Percentiles rank a stretch among this genome's conserved stretches.
phyloP scores from a whole-genome alignment of 164 flowering plant species.

The Kingdonia uniflora region DNA sequence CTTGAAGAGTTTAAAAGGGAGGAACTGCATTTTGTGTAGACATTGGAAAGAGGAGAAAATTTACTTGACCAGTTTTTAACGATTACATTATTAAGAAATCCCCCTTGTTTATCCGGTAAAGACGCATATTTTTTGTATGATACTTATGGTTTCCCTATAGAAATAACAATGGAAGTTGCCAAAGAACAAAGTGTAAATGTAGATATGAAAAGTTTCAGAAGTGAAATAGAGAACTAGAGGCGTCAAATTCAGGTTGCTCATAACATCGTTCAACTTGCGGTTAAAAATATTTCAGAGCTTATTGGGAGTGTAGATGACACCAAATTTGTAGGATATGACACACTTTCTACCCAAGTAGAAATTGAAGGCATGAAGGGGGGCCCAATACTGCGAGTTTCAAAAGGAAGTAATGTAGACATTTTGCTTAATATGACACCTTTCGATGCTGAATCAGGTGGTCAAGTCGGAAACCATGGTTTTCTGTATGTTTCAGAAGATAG shows the following conservation, averaged over 20 bases:
- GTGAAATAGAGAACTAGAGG: too few relatives aligned
- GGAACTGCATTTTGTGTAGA: slow-evolving; percentile 76
- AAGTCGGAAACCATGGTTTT: slow-evolving; percentile 76
- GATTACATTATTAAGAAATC: slow-evolving; percentile 36
- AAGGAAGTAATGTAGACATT: slow-evolving; percentile 82
- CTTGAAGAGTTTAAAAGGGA: slow-evolving; percentile 82
- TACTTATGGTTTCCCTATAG: slow-evolving; percentile 89
- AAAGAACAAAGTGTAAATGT: slow-evolving; percentile 62
- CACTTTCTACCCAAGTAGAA: slow-evolving; percentile 54
- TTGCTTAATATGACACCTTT: slow-evolving; percentile 75
- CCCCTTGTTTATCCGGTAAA: slow-evolving; percentile 68
- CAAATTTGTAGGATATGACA: slow-evolving; percentile 82
- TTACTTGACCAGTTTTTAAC: slow-evolving; percentile 71
- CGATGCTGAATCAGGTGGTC: slow-evolving; percentile 98
- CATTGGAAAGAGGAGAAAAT: slow-evolving; percentile 91
- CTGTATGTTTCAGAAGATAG: slow-evolving; percentile 37
- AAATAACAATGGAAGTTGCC: slow-evolving; percentile 81
- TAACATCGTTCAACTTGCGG: slow-evolving; percentile 61
- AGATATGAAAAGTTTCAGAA: slow-evolving; percentile 65
- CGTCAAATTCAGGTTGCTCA: slow-evolving; percentile 94
- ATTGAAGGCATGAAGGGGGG: slow-evolving; percentile 67
- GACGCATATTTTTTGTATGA: slow-evolving; percentile 85
- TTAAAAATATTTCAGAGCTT: slow-evolving; percentile 44
- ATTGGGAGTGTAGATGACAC: slow-evolving; percentile 48
- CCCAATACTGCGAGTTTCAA: slow-evolving; percentile 44